Conservation (phyloP, 805 yeast genomes). For the Candida boidinii region DNA sequence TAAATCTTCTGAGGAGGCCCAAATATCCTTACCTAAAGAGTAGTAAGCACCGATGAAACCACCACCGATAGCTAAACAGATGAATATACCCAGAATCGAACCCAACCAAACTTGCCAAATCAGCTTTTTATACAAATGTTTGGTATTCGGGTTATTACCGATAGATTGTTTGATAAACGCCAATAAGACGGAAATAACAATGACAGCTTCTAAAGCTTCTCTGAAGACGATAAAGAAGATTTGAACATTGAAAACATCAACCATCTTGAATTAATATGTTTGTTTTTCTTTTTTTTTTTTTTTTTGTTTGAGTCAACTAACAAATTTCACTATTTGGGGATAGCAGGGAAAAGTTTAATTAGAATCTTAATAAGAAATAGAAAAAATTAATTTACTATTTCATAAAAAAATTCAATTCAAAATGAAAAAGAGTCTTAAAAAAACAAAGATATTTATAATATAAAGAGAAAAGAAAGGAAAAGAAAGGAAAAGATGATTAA, state of each 20-base stretch:
- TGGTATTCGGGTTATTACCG: conserved; percentile 44
- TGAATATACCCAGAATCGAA: conserved; percentile 56
- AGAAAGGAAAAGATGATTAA: too few species aligned
- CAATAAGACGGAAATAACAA: conserved; percentile 82
- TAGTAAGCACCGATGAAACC: conserved; percentile 94
- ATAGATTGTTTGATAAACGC: conserved; percentile 90
- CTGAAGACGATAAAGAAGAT: conserved; percentile 88
- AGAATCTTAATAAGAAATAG: too few species aligned
- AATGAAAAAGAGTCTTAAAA: too few species aligned
- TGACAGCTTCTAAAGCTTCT: conserved; percentile 88
- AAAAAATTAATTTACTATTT: too few species aligned
- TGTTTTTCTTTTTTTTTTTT: too few species aligned
- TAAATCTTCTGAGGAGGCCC: conserved; percentile 81
- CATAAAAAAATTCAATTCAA: too few species aligned
- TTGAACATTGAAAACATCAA: conserved; percentile 53
- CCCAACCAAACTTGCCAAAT: conserved; percentile 87
- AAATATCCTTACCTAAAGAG: conserved; percentile 69
- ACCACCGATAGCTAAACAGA: conserved; percentile 82
- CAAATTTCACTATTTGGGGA: too few species aligned
- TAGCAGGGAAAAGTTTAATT: too few species aligned
- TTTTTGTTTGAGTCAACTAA: too few species aligned
- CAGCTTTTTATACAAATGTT: conserved; percentile 48
- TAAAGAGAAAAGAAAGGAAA: too few species aligned
- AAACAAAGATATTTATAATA: too few species aligned
- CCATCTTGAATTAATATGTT: conserved; percentile 11